These are phyloP conservation scores for Leptographium radiaticola DNA, from an alignment of 2,329 filamentous ascomycete species.

Conservation along the genomic window DNA sequence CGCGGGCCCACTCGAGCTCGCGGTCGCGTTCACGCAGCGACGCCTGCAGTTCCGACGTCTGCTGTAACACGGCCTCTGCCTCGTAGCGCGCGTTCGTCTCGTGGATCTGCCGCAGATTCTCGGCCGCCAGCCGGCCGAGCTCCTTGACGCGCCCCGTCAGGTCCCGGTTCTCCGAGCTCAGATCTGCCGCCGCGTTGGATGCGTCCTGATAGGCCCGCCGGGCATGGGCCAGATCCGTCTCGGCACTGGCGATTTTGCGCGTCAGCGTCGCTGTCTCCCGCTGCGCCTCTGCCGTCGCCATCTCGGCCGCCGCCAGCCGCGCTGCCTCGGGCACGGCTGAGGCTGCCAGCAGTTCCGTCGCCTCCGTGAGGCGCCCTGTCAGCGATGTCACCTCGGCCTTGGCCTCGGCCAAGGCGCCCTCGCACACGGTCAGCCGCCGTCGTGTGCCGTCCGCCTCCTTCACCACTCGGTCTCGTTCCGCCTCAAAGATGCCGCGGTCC, in stretches of 20 bases:
- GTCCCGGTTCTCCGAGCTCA: conserved; percentile 31
- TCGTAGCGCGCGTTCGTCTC: conserved; percentile 28
- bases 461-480: conserved; percentile 25
- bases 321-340: conserved; percentile 25
- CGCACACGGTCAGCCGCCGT: conserved; percentile 23
- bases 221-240: conserved; percentile 42
- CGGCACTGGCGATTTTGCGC: conserved; percentile 21
- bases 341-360: conserved; percentile 19
- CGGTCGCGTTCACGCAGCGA: conserved; percentile 36
- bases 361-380: conserved; percentile 23
- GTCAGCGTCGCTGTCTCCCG: conserved; percentile 25
- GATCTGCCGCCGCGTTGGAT: conserved; percentile 31
- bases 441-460: conserved; percentile 22
- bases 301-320: conserved; percentile 27
- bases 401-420: conserved; percentile 23
- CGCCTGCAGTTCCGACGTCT: conserved; percentile 27
- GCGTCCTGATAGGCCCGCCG: conserved; percentile 46
- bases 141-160: conserved; percentile 28
- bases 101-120: conserved; percentile 34
- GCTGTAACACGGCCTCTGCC: conserved; percentile 20
- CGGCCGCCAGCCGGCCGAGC: conserved; percentile 27
- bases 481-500: conserved; percentile 35
- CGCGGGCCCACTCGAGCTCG: conserved; percentile 32
- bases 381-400: conserved; percentile 24
- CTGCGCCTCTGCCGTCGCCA: conserved; percentile 25